Evolutionary conservation across 345 rosid genomes (phyloP), one percentile per base, ranked within the genome.

Genomic region (Toxicodendron radicans): DNA sequence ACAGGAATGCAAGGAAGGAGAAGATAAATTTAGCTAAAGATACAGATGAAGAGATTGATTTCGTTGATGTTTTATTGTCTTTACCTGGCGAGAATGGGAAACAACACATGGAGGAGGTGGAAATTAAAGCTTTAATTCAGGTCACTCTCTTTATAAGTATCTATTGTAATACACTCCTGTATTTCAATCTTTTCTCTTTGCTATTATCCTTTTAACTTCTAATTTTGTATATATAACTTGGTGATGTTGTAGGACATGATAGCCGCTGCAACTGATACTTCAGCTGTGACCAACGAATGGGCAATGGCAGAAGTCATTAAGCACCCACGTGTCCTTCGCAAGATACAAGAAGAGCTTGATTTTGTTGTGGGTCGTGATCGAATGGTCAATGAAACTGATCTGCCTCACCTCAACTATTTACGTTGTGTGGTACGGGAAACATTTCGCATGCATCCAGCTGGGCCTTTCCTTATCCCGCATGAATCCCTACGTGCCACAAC

Each of bases 261-360:
- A 71, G 97, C 97, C 4, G 97, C 99, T 0, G 99, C 97, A 10
- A 95, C 99, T 0, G 97, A 95, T 18, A 95, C 99, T 1, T 95
- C 99, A 5, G 97, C 97, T 1, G 97, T 95, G 71, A 95, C 97
- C 33, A 92, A 88, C 67, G 99, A 95, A 82, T 95, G 99, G 99
- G 95, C 97, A 48, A 91, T 95, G 99, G 83, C 97, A 0, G 99
- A 95, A 80, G 94, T 88, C 64, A 91, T 95, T 41, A 91, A 85
- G 75, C 90, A 95, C 69, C 97, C 97, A 27, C 80, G 79, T 73
- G 94, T 92, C 76, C 88, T 87, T 43, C 81, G 45, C 2, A 91
- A 83, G 70, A 85, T 95, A 64, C 97, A 95, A 71, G 74, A 85
- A 24, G 99, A 95, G 76, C 89, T 95, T 0, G 97, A 95, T 59